phyloP scores from a whole-genome alignment of 345 rosid species.

The Hibiscus trionum region DNA sequence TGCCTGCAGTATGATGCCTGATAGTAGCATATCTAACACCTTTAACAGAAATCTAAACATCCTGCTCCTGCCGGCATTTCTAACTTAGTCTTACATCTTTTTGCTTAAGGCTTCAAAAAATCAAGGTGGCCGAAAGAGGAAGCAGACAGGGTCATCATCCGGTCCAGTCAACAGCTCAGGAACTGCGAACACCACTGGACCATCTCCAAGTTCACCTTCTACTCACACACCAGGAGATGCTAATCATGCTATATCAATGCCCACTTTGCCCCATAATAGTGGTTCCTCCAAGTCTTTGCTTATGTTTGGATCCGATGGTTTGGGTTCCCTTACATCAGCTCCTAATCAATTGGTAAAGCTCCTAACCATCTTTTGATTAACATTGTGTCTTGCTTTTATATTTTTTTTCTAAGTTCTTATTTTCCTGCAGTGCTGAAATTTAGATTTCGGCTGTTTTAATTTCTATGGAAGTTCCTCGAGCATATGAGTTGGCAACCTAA shows the following conservation, averaged over 20 bases:
- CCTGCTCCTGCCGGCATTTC: background rate
- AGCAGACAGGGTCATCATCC: constrained; percentile 41
- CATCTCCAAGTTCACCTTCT: constrained; percentile 51
- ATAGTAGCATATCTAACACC: constrained; percentile 39
- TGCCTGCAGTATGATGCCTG: constrained; percentile 29
- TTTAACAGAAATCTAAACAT: constrained; percentile 26
- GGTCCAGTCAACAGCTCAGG: constrained; percentile 55
- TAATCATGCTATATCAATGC: constrained; percentile 25
- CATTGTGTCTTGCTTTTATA: background rate
- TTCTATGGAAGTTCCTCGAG: background rate
- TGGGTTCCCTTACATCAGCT: constrained; percentile 38
- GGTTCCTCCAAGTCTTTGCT: constrained; percentile 48
- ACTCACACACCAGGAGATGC: constrained; percentile 47
- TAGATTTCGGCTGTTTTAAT: background rate
- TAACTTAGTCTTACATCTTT: constrained; percentile 5
- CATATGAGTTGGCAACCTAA: background rate
- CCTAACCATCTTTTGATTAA: background rate
- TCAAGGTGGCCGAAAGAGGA: constrained; percentile 46
- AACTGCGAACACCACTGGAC: constrained; percentile 44
- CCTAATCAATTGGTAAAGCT: constrained; percentile 41
- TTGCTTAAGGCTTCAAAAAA: constrained; percentile 39
- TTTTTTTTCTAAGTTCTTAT: background rate
- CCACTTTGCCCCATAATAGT: constrained; percentile 34
- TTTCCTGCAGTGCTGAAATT: background rate
- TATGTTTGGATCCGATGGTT: constrained; percentile 45